These are phyloP conservation scores for Phlebopus sp. DNA, from an alignment of 1,284 basidiomycete genomes.

Conservation along the genomic window DNA sequence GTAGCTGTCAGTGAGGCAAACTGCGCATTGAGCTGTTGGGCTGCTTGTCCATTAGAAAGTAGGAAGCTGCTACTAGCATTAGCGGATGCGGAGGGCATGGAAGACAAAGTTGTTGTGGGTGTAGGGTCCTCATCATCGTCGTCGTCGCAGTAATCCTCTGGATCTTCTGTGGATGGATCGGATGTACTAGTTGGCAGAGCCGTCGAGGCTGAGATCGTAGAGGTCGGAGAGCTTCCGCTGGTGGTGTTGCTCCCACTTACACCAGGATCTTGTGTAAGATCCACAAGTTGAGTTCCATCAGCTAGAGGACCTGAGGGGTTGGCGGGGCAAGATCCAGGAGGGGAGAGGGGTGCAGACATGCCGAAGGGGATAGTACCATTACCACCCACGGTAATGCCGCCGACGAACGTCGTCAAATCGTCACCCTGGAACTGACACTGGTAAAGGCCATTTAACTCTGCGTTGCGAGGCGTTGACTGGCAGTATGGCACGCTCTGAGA, in stretches of 20 bases:
- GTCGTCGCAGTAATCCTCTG: conserved; percentile 1
- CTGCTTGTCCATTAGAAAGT: conserved; percentile 18
- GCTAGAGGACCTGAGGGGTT: conserved; percentile 34
- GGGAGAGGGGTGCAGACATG: conserved; percentile 36
- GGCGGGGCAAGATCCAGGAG: conserved; percentile 51
- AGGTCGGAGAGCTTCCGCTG: conserved; percentile 7
- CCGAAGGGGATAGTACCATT: conserved; percentile 49
- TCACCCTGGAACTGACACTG: conserved; percentile 55
- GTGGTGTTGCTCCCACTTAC: conserved; percentile 19
- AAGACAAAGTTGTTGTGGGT: neutral
- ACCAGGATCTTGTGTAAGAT: conserved; percentile 44
- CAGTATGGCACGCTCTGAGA: conserved; percentile 49
- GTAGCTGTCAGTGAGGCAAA: conserved; percentile 16
- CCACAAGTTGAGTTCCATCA: conserved; percentile 35
- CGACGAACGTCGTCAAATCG: conserved; percentile 43
- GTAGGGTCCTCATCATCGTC: conserved; percentile 1
- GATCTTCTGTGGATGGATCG: conserved; percentile 1
- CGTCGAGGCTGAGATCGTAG: conserved; percentile 2
- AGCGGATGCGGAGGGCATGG: conserved; percentile 4
- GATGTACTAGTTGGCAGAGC: conserved; percentile 5
- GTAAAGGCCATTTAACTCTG: conserved; percentile 51
- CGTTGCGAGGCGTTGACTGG: conserved; percentile 46
- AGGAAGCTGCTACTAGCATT: conserved; percentile 13
- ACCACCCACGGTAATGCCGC: conserved; percentile 36
- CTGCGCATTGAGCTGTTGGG: conserved; percentile 17